Evolutionary conservation across 2,329 filamentous ascomycete species (phyloP).

Genomic region (Berkeleyomyces basicola): DNA sequence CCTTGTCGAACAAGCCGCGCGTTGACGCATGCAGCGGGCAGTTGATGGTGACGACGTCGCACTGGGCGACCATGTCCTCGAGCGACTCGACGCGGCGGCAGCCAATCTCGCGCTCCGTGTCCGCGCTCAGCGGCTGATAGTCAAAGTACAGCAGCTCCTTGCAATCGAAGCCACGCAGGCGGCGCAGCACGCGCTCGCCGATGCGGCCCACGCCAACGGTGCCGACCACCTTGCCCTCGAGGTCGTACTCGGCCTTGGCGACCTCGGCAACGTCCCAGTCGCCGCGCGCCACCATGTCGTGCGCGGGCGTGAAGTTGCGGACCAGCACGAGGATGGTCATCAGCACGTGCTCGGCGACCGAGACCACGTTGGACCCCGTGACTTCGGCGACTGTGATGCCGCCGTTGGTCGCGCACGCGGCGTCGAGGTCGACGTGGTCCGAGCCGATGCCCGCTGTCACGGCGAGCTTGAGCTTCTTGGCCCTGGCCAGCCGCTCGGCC

Average conservation of each 20-base stretch:
- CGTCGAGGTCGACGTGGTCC: conserved; percentile 93
- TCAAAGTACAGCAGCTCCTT: conserved; percentile 99
- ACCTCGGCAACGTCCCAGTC: conserved; percentile 93
- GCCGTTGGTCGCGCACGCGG: conserved; percentile 95
- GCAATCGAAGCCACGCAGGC: conserved; percentile 96
- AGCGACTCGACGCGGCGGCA: conserved; percentile 74
- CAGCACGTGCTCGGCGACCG: conserved; percentile 95
- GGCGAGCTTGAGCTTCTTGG: conserved; percentile 97
- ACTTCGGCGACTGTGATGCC: conserved; percentile 95
- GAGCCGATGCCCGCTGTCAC: conserved; percentile 96
- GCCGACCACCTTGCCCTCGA: conserved; percentile 93
- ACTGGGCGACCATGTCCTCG: conserved; percentile 87
- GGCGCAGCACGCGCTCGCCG: conserved; percentile 89
- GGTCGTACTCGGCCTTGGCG: conserved; percentile 96
- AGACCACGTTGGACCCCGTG: conserved; percentile 95
- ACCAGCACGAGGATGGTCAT: conserved; percentile 96
- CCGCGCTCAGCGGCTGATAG: conserved; percentile 81
- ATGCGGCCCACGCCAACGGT: conserved; percentile 96
- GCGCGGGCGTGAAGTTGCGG: conserved; percentile 96
- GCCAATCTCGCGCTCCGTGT: conserved; percentile 90
- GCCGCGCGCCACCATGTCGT: conserved; percentile 77
- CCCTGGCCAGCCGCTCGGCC: conserved; percentile 87
- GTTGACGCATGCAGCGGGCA: conserved; percentile 99
- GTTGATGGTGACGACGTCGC: conserved; percentile 98
- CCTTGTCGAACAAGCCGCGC: conserved; percentile 92